Conservation (phyloP, 2,329 filamentous ascomycete genomes). For the Aspergillus oerlinghausenensis region DNA sequence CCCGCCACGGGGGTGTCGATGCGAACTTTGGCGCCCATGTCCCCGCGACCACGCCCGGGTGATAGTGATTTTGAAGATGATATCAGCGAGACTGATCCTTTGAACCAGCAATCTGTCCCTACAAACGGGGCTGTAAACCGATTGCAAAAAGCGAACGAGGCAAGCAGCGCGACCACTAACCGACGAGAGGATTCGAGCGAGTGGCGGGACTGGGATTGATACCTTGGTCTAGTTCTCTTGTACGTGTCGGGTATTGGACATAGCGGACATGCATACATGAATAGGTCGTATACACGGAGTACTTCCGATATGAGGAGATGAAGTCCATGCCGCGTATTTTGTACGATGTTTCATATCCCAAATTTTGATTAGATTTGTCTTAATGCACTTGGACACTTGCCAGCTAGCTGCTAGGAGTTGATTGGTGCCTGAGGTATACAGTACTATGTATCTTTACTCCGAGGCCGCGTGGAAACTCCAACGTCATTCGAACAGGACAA, state of each 20-base stretch:
- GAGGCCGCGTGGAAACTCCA: neutral
- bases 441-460: neutral
- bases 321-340: neutral
- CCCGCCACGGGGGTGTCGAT: slow-evolving; percentile 40
- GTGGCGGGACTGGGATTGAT: slow-evolving; percentile 39
- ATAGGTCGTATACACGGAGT: neutral
- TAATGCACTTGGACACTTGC: neutral
- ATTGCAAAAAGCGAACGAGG: neutral
- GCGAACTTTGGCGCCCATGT: slow-evolving; percentile 39
- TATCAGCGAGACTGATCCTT: slow-evolving; percentile 17
- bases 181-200: slow-evolving; percentile 25
- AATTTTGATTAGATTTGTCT: neutral
- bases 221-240: slow-evolving; percentile 1
- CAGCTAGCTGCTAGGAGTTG: too few species aligned
- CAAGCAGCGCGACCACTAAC: slow-evolving; percentile 2
- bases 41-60: slow-evolving; percentile 32
- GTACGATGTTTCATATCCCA: neutral
- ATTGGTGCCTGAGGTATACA: neutral
- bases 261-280: neutral
- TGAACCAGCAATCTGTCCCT: slow-evolving; percentile 8
- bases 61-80: slow-evolving; percentile 33
- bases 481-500: neutral
- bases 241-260: neutral
- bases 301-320: neutral
- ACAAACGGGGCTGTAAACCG: neutral